Percentiles rank a stretch among this genome's conserved stretches.
Evolutionary conservation across 345 rosid species (phyloP).

Genomic region (Eucalyptus leucophloia): DNA sequence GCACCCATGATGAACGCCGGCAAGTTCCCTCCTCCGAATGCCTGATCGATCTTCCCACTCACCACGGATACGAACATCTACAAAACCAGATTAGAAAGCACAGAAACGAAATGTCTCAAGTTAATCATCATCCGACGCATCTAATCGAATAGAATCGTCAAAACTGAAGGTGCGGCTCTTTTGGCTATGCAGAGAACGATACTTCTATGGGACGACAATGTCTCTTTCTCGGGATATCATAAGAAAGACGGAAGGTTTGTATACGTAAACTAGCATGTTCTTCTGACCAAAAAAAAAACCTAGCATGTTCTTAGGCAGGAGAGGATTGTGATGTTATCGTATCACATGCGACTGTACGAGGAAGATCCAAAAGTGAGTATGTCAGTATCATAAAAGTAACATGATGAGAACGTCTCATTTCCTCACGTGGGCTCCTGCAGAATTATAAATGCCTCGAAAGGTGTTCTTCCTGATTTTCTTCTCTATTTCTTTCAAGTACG

Average conservation of each 20-base stretch:
- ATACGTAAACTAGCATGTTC: no score
- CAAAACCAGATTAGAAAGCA: background rate
- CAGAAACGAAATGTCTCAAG: background rate
- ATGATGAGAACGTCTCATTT: background rate
- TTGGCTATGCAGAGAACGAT: background rate
- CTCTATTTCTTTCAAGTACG: background rate
- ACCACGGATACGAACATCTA: conserved; percentile 67
- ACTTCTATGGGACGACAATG: background rate
- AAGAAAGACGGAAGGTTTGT: no score
- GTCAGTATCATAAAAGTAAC: background rate
- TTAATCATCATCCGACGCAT: background rate
- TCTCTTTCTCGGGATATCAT: background rate
- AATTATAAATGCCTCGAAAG: background rate
- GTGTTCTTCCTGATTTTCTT: background rate
- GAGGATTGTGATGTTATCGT: background rate
- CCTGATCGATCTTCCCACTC: conserved; percentile 60
- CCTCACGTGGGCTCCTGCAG: background rate
- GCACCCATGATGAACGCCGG: conserved; percentile 76
- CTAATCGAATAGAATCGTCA: background rate
- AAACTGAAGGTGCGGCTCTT: background rate
- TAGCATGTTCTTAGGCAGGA: no score
- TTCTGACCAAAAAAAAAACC: no score
- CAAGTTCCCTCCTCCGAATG: conserved; percentile 76
- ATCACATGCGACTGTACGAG: background rate
- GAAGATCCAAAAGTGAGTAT: background rate